A percentile compares a stretch with the other conserved stretches of the same genome.
phyloP scores from a whole-genome alignment of 257 asterid species.

The Handroanthus guayacan region DNA sequence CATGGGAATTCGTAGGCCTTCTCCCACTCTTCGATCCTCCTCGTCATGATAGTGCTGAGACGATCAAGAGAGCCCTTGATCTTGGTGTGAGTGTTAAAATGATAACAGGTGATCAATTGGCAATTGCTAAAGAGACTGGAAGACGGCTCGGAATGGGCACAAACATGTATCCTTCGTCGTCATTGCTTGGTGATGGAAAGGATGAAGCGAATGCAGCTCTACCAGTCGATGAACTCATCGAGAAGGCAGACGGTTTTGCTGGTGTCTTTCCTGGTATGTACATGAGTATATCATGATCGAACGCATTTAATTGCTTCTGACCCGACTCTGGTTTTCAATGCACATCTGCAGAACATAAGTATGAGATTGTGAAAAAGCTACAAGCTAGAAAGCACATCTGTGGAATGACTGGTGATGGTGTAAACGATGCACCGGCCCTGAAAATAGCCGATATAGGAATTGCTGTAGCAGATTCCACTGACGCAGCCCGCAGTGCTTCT shows the following conservation, averaged over 20 bases:
- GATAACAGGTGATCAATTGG: slow-evolving; percentile 56
- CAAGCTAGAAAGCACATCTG: slow-evolving; percentile 46
- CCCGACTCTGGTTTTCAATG: background rate
- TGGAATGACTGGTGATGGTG: slow-evolving; percentile 55
- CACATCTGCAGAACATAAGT: slow-evolving; percentile 43
- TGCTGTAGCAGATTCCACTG: slow-evolving; percentile 49
- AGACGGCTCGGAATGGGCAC: slow-evolving; percentile 50
- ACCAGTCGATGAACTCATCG: slow-evolving; percentile 49
- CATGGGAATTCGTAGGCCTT: slow-evolving; percentile 43
- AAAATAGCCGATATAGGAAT: slow-evolving; percentile 49
- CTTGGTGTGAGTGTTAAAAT: slow-evolving; percentile 49
- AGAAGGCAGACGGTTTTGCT: slow-evolving; percentile 56
- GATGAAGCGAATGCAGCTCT: slow-evolving; percentile 44
- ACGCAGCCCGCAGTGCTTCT: slow-evolving; percentile 50
- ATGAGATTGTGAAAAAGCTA: slow-evolving; percentile 43
- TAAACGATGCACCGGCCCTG: slow-evolving; percentile 49
- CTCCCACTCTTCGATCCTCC: slow-evolving; percentile 46
- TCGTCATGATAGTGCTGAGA: slow-evolving; percentile 44
- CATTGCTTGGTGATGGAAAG: slow-evolving; percentile 46
- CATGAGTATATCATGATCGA: background rate
- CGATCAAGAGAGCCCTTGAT: slow-evolving; percentile 42
- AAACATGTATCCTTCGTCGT: slow-evolving; percentile 47
- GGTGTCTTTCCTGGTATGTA: slow-evolving; percentile 55
- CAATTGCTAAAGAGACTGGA: slow-evolving; percentile 56
- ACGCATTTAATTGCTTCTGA: background rate